These are phyloP conservation scores for Suillus plorans DNA, from an alignment of 768 basidiomycete species.

Conservation along the genomic window DNA sequence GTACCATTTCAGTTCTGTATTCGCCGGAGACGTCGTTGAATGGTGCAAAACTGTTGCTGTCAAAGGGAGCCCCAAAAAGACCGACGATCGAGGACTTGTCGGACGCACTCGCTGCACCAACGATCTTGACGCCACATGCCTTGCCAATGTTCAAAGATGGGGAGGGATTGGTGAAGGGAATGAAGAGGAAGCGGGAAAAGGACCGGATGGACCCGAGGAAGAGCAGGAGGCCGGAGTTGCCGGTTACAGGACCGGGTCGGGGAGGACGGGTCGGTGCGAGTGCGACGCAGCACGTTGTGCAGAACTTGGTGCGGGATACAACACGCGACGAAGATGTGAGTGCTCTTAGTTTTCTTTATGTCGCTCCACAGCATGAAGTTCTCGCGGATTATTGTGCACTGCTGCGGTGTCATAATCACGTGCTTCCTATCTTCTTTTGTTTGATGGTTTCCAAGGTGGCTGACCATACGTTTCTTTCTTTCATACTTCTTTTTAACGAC, in stretches of 20 bases:
- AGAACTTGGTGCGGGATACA: slow-evolving; percentile 89
- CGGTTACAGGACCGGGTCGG: slow-evolving; percentile 88
- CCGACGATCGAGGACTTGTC: slow-evolving; percentile 87
- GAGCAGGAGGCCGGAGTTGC: slow-evolving; percentile 89
- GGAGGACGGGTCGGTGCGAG: slow-evolving; percentile 96
- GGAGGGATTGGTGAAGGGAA: slow-evolving; percentile 61
- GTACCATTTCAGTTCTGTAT: slow-evolving; percentile 87
- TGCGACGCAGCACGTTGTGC: slow-evolving; percentile 96
- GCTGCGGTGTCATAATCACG: slow-evolving; percentile 12
- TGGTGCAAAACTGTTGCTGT: slow-evolving; percentile 86
- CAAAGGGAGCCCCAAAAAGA: slow-evolving; percentile 83
- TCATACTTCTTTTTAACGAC: slow-evolving; percentile 23
- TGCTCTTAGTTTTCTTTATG: slow-evolving; percentile 27
- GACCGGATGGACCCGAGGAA: slow-evolving; percentile 87
- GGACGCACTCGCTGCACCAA: slow-evolving; percentile 78
- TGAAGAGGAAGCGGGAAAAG: slow-evolving; percentile 88
- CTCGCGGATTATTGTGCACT: neutral
- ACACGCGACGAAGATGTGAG: slow-evolving; percentile 94
- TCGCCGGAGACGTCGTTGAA: slow-evolving; percentile 88
- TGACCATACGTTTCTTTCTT: slow-evolving; percentile 24
- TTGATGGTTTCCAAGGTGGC: slow-evolving; percentile 28
- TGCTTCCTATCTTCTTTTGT: slow-evolving; percentile 16
- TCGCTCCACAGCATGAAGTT: slow-evolving; percentile 3
- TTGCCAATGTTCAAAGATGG: slow-evolving; percentile 92
- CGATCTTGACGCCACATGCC: slow-evolving; percentile 91